Evolutionary conservation across 345 rosid species (phyloP).

Genomic region (Syzygium grande): DNA sequence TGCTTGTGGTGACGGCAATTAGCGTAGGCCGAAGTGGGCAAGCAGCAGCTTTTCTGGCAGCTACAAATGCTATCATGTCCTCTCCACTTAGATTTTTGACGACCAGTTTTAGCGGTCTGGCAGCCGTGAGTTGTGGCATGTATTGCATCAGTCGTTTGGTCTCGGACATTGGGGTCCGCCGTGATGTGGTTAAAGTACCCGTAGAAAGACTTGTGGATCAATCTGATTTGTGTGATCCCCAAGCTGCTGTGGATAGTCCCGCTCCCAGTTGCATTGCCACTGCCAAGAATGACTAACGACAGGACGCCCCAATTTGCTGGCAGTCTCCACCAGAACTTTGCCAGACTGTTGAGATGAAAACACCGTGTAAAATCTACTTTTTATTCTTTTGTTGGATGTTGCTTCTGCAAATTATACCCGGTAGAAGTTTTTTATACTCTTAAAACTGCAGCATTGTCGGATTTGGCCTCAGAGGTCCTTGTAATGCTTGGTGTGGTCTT

Average conservation of each 20-base stretch:
- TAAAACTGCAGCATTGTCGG: neutral
- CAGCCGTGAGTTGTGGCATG: conserved; percentile 40
- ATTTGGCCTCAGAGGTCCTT: neutral
- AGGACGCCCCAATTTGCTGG: neutral
- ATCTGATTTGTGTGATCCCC: neutral
- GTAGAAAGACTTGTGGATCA: conserved; percentile 37
- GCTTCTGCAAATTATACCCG: neutral
- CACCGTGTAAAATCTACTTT: neutral
- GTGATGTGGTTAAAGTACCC: conserved; percentile 35
- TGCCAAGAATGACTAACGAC: neutral
- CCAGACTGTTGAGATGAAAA: neutral
- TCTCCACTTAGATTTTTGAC: conserved; percentile 42
- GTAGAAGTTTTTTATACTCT: neutral
- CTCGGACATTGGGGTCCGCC: conserved; percentile 60
- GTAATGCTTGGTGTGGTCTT: neutral
- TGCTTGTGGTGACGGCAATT: conserved; percentile 33
- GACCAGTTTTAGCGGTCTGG: conserved; percentile 47
- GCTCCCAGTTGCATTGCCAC: neutral
- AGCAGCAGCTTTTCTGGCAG: conserved; percentile 49
- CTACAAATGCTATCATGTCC: conserved; percentile 27
- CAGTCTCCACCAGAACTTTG: neutral
- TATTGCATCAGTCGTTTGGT: conserved; percentile 39
- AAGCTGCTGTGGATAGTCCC: neutral
- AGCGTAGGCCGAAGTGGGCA: conserved; percentile 74
- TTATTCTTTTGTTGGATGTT: neutral